phyloP scores from a whole-genome alignment of 441 rosid genomes.

The Aleurites moluccanus region DNA sequence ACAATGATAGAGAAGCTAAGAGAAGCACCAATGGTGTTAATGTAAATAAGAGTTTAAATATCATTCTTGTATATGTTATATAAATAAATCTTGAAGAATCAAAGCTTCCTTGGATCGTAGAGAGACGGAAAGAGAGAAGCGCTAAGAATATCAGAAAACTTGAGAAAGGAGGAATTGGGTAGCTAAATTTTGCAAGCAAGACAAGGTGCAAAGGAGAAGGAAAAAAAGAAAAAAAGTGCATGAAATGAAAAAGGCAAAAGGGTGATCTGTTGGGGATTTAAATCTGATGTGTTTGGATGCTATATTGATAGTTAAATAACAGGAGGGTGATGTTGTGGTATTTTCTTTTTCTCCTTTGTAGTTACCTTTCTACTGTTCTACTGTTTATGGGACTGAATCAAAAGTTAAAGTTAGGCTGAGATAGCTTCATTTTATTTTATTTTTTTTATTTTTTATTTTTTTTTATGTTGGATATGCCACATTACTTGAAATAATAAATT shows the following conservation, averaged over 20 bases:
- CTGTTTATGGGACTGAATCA: conserved; percentile 52
- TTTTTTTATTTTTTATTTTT: too few species aligned
- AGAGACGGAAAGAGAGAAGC: conserved; percentile 48
- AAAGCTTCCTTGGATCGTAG: conserved; percentile 72
- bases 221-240: conserved; percentile 40
- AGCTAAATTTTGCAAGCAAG: conserved; percentile 85
- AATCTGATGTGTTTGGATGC: conserved; percentile 21
- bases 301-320: not conserved
- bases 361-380: conserved; percentile 47
- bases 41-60: conserved; percentile 50
- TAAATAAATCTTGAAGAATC: conserved; percentile 62
- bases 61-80: conserved; percentile 41
- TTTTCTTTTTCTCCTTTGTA: conserved; percentile 27
- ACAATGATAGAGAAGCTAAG: conserved; percentile 34
- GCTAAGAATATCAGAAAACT: conserved; percentile 90
- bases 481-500: not conserved
- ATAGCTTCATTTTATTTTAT: too few species aligned
- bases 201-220: conserved; percentile 45
- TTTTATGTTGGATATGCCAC: conserved; percentile 21
- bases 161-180: conserved; percentile 83
- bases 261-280: conserved; percentile 33
- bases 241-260: conserved; percentile 34
- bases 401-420: conserved; percentile 35
- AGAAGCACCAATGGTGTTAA: conserved; percentile 34
- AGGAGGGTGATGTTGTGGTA: conserved; percentile 20